Base-by-base conservation (phyloP, 1,139 yeast species). In the Suzukiozyma palmioleophila region DNA sequence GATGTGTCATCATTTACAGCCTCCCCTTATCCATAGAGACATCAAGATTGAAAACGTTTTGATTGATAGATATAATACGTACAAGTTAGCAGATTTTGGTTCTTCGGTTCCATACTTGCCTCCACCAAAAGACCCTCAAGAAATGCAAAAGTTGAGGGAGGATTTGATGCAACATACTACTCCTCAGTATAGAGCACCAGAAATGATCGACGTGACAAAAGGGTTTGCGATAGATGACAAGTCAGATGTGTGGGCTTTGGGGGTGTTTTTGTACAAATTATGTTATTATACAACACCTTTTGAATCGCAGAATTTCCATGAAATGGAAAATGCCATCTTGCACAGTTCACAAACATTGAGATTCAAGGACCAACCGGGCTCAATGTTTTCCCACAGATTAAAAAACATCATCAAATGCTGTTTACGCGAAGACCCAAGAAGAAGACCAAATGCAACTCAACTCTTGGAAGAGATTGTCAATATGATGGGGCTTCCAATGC, bases 101-200 rank as follows among this genome's bases (percentile, higher is more conserved):
- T 88, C 97, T 1, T 86, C 96, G 0, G 84, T 90, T 18, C 52
- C 54, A n/a, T 81, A 79, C 43, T 64, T 77, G 48, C 74, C 77
- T 32, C 79, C 84, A 3, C 94, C 96, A 1, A 65, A 73, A 42
- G 77, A 73, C 44, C 72, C 79, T 8, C 79, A 77, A 43, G 95
- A 85, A 53, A 70, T 82, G 50, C 81, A 81, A 39, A 64, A 75
- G 12, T 62, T 90, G 35, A 86, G 85, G 47, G 87, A 86, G 49
- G 97, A 92, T 55, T 78, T 92, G 42, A 79, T 86, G 69, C 82
- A 83, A 46, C 94, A 92, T 59, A 92, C 98, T 0, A 92, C 98
- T 2, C 96, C 97, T n/a, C 98, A 92, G 60, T 92, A 92, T 61
- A 73, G 98, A 49, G 75, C 96, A 1, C 98, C 98, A 0, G 98